phyloP scores from a whole-genome alignment of 768 basidiomycete species.

The Brasilioporus rufonigricans region DNA sequence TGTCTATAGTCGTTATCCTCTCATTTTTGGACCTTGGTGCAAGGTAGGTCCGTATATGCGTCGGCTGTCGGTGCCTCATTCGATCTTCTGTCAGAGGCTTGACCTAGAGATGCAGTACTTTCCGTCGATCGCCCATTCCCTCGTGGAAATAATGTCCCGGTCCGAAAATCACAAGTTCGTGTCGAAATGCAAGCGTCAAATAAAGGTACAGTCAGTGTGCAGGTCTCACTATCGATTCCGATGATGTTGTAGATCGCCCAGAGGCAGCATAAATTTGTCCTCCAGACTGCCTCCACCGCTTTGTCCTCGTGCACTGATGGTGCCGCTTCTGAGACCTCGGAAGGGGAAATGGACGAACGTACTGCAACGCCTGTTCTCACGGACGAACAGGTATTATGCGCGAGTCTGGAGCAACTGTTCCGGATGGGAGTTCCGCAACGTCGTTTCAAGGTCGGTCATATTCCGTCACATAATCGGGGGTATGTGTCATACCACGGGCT shows the following conservation, averaged over 20 bases:
- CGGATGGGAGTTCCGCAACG: constrained; percentile 39
- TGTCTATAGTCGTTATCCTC: constrained; percentile 62
- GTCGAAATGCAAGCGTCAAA: constrained; percentile 39
- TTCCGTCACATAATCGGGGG: not conserved
- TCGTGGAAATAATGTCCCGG: constrained; percentile 50
- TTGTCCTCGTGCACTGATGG: constrained; percentile 22
- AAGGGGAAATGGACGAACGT: constrained; percentile 13
- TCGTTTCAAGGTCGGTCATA: constrained; percentile 45
- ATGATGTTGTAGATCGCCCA: constrained; percentile 22
- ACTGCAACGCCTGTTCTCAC: constrained; percentile 17
- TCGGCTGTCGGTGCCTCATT: constrained; percentile 1
- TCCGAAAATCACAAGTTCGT: constrained; percentile 50
- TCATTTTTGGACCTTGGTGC: constrained; percentile 71
- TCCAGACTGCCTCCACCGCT: constrained; percentile 28
- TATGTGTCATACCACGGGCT: constrained; percentile 1
- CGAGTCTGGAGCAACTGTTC: constrained; percentile 45
- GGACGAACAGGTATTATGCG: constrained; percentile 38
- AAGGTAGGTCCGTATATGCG: constrained; percentile 41
- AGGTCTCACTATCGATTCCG: constrained; percentile 9
- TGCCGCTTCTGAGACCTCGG: constrained; percentile 1
- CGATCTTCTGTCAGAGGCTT: constrained; percentile 46
- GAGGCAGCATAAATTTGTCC: constrained; percentile 24
- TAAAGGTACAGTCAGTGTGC: constrained; percentile 44
- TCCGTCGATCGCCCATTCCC: constrained; percentile 46
- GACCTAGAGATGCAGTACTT: constrained; percentile 51